Percentiles rank a stretch among this genome's conserved stretches.
Conservation (phyloP, 345 rosid genomes). For the Raphanus sativus region DNA sequence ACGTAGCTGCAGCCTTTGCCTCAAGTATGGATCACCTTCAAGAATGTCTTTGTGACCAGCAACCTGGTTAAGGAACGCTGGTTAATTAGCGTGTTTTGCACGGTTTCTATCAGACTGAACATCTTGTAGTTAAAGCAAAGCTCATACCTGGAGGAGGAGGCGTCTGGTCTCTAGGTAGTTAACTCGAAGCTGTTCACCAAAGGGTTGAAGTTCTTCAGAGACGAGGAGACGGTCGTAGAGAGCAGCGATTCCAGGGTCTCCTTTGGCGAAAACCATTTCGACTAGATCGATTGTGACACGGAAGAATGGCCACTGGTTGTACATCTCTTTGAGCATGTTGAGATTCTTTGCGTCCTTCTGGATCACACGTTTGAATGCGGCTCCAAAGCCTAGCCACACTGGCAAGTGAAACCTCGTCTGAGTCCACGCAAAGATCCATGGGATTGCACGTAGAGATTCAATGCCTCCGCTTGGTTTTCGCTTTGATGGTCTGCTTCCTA, state of each 20-base stretch:
- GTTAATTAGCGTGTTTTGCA: no score
- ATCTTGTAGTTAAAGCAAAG: neutral
- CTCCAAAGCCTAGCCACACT: conserved; percentile 95
- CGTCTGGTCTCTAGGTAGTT: neutral
- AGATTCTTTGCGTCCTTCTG: conserved; percentile 73
- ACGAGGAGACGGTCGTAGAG: neutral
- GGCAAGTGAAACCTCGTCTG: conserved; percentile 97
- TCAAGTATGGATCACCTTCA: conserved; percentile 97
- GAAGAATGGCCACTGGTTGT: conserved; percentile 95
- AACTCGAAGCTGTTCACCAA: neutral
- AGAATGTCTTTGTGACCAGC: conserved; percentile 88
- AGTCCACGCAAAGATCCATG: conserved; percentile 99
- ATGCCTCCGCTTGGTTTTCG: conserved; percentile 95
- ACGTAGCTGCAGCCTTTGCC: conserved; percentile 89
- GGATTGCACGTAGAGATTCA: conserved; percentile 94
- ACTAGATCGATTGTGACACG: conserved; percentile 87
- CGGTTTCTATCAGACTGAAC: no score
- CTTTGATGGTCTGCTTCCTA: conserved; percentile 93
- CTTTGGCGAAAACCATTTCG: conserved; percentile 99
- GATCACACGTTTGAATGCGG: conserved; percentile 70
- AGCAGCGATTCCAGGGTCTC: conserved; percentile 70
- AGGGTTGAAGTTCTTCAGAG: neutral
- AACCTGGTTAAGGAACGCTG: conserved; percentile 38
- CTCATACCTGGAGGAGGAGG: conserved; percentile 35
- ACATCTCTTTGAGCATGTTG: conserved; percentile 86